phyloP scores from a whole-genome alignment of 202 grass and related monocot genomes.

The Dendrocalamus latiflorus region DNA sequence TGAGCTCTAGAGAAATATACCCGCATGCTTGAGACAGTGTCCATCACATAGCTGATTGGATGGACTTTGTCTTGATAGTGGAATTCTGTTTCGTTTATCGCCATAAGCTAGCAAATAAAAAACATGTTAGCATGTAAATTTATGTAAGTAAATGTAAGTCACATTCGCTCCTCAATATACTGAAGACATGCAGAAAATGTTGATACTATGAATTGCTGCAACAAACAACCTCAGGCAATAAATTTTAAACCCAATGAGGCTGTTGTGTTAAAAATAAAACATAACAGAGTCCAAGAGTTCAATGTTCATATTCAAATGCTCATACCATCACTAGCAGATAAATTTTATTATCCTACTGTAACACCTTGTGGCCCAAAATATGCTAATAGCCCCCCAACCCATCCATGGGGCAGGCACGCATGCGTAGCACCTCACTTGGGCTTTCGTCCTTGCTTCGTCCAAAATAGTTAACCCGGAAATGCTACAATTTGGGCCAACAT shows the following conservation, averaged over 20 bases:
- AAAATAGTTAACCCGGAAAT: no score
- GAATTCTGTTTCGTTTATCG: conserved; percentile 58
- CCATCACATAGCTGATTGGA: conserved; percentile 60
- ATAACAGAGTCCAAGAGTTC: not conserved
- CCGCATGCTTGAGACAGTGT: conserved; percentile 62
- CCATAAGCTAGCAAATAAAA: conserved; percentile 46
- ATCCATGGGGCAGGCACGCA: no score
- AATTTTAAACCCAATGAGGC: not conserved
- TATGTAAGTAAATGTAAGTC: conserved; percentile 19
- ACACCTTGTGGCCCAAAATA: no score
- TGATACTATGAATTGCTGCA: not conserved
- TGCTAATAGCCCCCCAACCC: no score
- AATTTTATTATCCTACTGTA: not conserved
- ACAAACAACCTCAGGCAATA: not conserved
- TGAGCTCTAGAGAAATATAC: conserved; percentile 40
- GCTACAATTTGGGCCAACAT: no score
- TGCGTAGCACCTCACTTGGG: no score
- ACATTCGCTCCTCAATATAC: not conserved
- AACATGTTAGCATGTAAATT: conserved; percentile 21
- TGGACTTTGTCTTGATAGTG: conserved; percentile 83
- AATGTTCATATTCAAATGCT: not conserved
- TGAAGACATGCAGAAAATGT: not conserved
- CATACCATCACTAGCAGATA: not conserved
- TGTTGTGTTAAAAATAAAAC: not conserved
- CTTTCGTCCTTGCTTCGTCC: no score